phyloP scores from a whole-genome alignment of 352 stramenopile genomes.

The Phytophthora syringae region DNA sequence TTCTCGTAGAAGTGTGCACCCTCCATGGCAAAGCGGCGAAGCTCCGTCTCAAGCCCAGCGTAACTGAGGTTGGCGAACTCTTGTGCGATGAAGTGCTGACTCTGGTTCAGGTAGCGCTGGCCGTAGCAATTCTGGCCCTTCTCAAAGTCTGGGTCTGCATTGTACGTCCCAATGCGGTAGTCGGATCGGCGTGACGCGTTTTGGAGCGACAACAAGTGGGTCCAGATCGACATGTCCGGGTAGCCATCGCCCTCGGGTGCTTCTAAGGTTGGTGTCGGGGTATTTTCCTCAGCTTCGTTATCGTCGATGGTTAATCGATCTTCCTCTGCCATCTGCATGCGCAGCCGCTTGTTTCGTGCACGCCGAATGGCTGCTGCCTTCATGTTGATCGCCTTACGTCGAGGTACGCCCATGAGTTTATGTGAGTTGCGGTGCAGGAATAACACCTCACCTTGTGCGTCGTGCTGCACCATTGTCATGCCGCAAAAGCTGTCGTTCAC shows the following conservation, averaged over 20 bases:
- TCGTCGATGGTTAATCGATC: conserved; percentile 18
- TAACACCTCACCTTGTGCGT: conserved; percentile 39
- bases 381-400: conserved; percentile 28
- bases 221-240: conserved; percentile 63
- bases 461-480: conserved; percentile 56
- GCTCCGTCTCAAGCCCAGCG: conserved; percentile 34
- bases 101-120: conserved; percentile 36
- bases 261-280: conserved; percentile 30
- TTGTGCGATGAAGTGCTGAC: conserved; percentile 44
- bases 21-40: conserved; percentile 42
- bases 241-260: conserved; percentile 27
- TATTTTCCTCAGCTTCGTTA: conserved; percentile 9
- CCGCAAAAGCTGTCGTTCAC: conserved; percentile 50
- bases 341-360: conserved; percentile 30
- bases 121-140: conserved; percentile 66
- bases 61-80: conserved; percentile 42
- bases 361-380: conserved; percentile 31
- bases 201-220: conserved; percentile 66
- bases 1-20: conserved; percentile 33
- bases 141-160: conserved; percentile 43
- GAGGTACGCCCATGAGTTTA: conserved; percentile 43
- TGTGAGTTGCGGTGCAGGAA: conserved; percentile 61
- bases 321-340: conserved; percentile 33
- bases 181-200: conserved; percentile 38
- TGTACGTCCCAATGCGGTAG: conserved; percentile 62